A percentile compares a stretch with the other conserved stretches of the same genome.
Conservation (phyloP, 257 asterid genomes). For the Solanum dulcamara region DNA sequence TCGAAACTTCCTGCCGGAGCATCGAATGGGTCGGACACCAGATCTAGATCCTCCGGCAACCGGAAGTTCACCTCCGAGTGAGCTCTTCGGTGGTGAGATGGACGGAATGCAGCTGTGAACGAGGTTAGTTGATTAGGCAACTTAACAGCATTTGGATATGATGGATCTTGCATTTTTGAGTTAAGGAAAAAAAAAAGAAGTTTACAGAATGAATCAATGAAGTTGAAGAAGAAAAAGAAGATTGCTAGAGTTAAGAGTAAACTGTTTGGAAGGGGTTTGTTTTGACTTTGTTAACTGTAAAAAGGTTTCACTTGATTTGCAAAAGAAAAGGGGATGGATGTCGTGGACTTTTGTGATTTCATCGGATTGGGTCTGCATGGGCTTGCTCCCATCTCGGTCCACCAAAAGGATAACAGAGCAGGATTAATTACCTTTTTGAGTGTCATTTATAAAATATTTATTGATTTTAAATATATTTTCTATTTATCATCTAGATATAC, state of each 20-base stretch:
- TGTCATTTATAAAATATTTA: no score
- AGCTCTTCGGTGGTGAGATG: constrained; percentile 80
- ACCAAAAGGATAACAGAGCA: background rate
- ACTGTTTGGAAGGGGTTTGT: background rate
- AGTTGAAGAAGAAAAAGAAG: background rate
- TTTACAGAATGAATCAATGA: background rate
- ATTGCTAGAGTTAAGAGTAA: background rate
- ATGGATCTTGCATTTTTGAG: constrained; percentile 70
- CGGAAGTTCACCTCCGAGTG: constrained; percentile 87
- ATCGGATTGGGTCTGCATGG: background rate
- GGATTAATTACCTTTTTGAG: no score
- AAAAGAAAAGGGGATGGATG: background rate
- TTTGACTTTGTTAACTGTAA: background rate
- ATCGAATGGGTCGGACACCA: constrained; percentile 57
- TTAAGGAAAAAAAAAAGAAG: background rate
- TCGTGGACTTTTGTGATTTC: constrained; percentile 9
- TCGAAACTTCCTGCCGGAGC: constrained; percentile 57
- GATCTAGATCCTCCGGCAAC: constrained; percentile 81
- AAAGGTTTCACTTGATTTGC: background rate
- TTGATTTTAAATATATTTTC: no score
- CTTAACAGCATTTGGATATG: constrained; percentile 21
- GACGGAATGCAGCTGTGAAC: constrained; percentile 42
- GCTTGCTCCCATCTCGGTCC: background rate
- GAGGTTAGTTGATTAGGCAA: constrained; percentile 10
- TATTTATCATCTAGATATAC: no score